phyloP scores from a whole-genome alignment of 2,329 filamentous ascomycete genomes.

The Lasiodiplodia theobromae region DNA sequence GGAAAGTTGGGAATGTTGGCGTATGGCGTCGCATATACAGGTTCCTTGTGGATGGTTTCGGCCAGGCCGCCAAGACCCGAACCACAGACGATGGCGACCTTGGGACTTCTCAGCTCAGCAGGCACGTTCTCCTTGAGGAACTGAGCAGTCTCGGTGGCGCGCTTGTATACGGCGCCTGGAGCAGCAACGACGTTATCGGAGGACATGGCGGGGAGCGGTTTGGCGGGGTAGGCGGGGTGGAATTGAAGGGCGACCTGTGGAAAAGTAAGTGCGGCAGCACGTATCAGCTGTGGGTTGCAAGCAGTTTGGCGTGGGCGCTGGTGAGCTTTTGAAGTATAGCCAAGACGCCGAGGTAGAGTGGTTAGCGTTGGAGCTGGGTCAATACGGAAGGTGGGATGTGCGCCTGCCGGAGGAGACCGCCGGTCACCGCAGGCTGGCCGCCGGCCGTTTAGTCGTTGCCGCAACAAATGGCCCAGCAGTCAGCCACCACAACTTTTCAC shows the following conservation, averaged over 20 bases:
- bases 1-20: conserved; percentile 68
- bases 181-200: conserved; percentile 6
- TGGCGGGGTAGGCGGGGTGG: neutral
- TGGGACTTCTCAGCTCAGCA: conserved; percentile 57
- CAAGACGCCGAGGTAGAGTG: conserved; percentile 4
- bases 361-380: conserved; percentile 1
- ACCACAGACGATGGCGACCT: conserved; percentile 70
- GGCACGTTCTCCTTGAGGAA: conserved; percentile 61
- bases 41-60: conserved; percentile 59
- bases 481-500: neutral
- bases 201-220: conserved; percentile 11
- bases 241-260: neutral
- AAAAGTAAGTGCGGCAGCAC: neutral
- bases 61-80: conserved; percentile 69
- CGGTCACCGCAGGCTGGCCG: conserved; percentile 11
- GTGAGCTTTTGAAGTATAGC: neutral
- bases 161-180: conserved; percentile 45
- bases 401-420: conserved; percentile 12
- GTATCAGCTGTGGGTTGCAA: neutral
- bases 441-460: conserved; percentile 19
- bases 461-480: neutral
- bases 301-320: neutral
- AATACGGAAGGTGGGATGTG: conserved; percentile 19
- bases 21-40: conserved; percentile 63
- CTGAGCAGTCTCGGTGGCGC: conserved; percentile 57